Conservation (phyloP, 2,329 filamentous ascomycete species). For the Fusarium sp. region DNA sequence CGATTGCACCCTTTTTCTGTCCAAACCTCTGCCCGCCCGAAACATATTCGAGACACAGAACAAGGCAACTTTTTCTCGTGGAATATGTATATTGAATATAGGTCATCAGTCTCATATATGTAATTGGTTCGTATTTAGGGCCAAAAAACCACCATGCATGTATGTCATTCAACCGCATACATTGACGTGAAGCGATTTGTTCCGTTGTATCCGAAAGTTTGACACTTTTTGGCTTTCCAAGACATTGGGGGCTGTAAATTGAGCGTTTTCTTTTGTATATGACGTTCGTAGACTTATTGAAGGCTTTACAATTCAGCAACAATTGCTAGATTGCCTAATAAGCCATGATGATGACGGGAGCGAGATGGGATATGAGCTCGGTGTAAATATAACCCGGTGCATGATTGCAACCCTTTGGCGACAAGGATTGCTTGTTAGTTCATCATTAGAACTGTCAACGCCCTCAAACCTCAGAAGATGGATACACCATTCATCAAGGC, state of each 20-base stretch:
- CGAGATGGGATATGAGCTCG: fast-evolving
- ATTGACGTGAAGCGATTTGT: not conserved
- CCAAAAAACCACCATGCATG: not conserved
- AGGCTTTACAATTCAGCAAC: not conserved
- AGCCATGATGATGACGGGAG: too few relatives aligned
- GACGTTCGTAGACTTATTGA: not conserved
- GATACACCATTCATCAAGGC: not conserved
- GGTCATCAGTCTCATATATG: too few relatives aligned
- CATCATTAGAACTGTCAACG: not conserved
- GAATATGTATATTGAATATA: not conserved
- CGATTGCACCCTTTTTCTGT: not conserved
- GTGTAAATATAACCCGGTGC: not conserved
- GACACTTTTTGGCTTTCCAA: not conserved
- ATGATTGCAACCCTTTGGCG: not conserved
- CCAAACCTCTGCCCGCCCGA: fast-evolving
- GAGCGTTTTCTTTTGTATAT: not conserved
- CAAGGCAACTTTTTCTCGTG: not conserved
- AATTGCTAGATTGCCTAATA: fast-evolving
- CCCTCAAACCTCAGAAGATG: not conserved
- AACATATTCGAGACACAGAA: not conserved
- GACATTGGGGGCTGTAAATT: not conserved
- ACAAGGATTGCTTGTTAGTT: not conserved
- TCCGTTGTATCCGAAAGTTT: not conserved
- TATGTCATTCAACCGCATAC: too few relatives aligned
- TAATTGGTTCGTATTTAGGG: not conserved